Conservation (phyloP, 1,284 basidiomycete species). For the Moniliella sp. region DNA sequence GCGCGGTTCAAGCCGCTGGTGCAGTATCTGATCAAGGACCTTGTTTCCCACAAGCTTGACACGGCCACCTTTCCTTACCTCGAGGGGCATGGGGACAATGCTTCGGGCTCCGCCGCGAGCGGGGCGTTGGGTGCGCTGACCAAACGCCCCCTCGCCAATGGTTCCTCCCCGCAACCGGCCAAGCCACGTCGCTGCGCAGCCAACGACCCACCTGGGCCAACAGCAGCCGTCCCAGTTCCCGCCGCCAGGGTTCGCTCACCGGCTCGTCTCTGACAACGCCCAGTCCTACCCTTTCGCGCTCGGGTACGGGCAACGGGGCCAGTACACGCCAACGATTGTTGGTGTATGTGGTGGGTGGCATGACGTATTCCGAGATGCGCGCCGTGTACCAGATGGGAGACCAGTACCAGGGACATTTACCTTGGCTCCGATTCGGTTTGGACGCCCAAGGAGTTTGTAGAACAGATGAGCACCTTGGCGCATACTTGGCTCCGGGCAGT, state of each 20-base stretch:
- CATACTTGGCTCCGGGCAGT: too few species aligned
- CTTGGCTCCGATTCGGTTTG: slow-evolving; percentile 75
- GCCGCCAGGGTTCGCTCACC: too few species aligned
- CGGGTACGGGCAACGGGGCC: too few species aligned
- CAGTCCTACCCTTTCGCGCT: not conserved
- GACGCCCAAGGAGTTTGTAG: slow-evolving; percentile 63
- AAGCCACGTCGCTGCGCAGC: not conserved
- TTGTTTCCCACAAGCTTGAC: slow-evolving; percentile 58
- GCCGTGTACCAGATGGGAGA: slow-evolving; percentile 61
- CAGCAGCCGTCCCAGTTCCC: too few species aligned
- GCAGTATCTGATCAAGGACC: slow-evolving; percentile 70
- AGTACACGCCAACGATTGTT: slow-evolving; percentile 62
- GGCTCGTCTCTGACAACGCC: slow-evolving; percentile 16
- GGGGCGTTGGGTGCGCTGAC: not conserved
- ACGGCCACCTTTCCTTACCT: slow-evolving; percentile 65
- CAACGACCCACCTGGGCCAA: slow-evolving; percentile 12
- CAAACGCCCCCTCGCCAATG: not conserved
- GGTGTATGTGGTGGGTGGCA: slow-evolving; percentile 78
- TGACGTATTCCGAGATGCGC: slow-evolving; percentile 85
- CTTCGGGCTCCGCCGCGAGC: too few species aligned
- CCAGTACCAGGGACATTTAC: slow-evolving; percentile 62
- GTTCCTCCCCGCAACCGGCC: too few species aligned
- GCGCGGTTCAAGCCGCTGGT: slow-evolving; percentile 77
- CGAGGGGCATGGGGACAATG: too few species aligned
- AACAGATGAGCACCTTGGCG: too few species aligned